Evolutionary conservation across 1,139 yeast genomes (phyloP).

Genomic region (Zygosaccharomyces sapae): DNA sequence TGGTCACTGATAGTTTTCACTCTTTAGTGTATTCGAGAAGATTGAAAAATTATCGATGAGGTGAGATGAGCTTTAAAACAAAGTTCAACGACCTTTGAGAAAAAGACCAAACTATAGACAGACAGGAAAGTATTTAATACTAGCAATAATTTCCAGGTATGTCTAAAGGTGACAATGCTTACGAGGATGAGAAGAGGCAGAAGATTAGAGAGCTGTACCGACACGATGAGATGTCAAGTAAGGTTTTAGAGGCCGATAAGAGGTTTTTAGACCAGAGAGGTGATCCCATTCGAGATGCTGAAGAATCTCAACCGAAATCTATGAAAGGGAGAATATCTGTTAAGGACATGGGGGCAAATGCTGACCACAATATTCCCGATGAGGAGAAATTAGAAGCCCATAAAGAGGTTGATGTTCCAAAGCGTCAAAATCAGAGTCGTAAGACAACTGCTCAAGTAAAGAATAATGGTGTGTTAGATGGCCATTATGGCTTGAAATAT

Average conservation of each 20-base stretch:
- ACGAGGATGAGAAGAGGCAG: conserved; percentile 16
- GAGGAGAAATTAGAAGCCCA: conserved; percentile 25
- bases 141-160: not conserved
- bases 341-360: conserved; percentile 66
- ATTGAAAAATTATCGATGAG: conserved; percentile 1
- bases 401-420: conserved; percentile 24
- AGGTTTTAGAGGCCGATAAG: conserved; percentile 60
- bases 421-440: conserved; percentile 14
- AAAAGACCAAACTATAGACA: not conserved
- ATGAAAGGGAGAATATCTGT: conserved; percentile 61
- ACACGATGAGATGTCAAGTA: conserved; percentile 71
- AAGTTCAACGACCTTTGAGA: not conserved
- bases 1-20: not conserved
- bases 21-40: not conserved
- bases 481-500: conserved; percentile 41
- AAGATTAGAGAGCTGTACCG: conserved; percentile 41
- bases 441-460: conserved; percentile 11
- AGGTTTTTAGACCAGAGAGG: conserved; percentile 42
- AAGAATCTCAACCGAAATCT: conserved; percentile 61
- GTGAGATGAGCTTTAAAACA: conserved; percentile 2
- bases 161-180: conserved; percentile 13
- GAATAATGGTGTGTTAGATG: conserved; percentile 29
- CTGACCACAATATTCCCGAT: conserved; percentile 20
- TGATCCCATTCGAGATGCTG: conserved; percentile 43
- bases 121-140: not conserved